phyloP scores from a whole-genome alignment of 768 basidiomycete genomes.

The Omphalotus guepiniiformis region DNA sequence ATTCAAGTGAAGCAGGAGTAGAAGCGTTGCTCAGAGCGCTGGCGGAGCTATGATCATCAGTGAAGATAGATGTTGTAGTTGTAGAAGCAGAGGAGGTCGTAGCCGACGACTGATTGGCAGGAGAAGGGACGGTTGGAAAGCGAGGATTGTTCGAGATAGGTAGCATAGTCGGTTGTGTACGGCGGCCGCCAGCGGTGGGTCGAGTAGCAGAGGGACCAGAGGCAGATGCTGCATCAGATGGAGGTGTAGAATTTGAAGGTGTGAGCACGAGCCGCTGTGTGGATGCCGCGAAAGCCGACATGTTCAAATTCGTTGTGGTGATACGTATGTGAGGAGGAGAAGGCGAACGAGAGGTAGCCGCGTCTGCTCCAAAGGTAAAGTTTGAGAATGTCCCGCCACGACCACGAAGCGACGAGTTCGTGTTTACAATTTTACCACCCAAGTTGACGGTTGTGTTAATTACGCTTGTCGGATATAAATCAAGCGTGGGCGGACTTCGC shows the following conservation, averaged over 20 bases:
- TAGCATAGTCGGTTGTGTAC: no score
- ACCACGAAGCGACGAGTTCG: neutral
- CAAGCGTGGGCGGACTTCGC: neutral
- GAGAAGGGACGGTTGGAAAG: neutral
- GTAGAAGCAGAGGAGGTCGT: constrained; percentile 2
- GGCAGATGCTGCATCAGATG: neutral
- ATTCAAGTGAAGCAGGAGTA: constrained; percentile 7
- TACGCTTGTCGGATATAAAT: neutral
- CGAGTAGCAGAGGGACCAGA: no score
- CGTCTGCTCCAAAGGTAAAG: constrained; percentile 1
- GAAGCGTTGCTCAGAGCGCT: neutral
- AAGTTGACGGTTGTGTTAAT: neutral
- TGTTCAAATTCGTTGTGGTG: constrained; percentile 2
- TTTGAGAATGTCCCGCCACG: constrained; percentile 4
- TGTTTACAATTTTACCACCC: neutral
- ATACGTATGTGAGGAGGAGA: constrained; percentile 3
- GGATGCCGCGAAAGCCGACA: neutral
- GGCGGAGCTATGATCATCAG: constrained; percentile 1
- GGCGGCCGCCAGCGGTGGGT: no score
- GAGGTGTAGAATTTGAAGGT: constrained; percentile 1
- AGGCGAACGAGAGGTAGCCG: constrained; percentile 2
- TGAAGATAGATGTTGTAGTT: neutral
- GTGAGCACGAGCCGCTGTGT: neutral
- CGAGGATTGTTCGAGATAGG: neutral
- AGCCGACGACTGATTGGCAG: neutral